Conservation (phyloP, 352 stramenopile species). For the Pythium guiyangense region DNA sequence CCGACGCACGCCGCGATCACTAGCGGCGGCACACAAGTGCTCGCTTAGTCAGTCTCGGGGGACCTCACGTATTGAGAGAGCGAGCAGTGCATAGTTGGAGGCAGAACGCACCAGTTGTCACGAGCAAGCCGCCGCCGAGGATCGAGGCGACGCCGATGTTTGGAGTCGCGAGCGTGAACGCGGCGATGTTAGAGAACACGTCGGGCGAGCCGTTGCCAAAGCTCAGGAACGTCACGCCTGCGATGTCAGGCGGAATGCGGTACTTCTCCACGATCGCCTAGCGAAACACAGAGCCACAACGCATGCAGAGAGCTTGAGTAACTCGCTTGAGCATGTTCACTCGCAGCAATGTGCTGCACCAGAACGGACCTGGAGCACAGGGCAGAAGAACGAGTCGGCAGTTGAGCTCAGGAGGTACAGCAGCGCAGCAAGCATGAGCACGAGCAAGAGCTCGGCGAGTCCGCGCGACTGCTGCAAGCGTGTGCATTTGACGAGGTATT, state of each 20-base stretch:
- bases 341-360: neutral
- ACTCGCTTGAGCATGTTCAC: neutral
- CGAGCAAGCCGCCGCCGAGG: slow-evolving; percentile 59
- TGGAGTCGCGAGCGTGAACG: slow-evolving; percentile 55
- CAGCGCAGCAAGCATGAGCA: slow-evolving; percentile 50
- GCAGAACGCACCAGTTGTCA: slow-evolving; percentile 46
- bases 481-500: slow-evolving; percentile 54
- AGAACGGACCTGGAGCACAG: slow-evolving; percentile 43
- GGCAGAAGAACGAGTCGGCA: slow-evolving; percentile 80
- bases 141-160: slow-evolving; percentile 68
- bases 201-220: slow-evolving; percentile 78
- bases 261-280: slow-evolving; percentile 63
- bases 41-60: neutral
- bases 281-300: slow-evolving; percentile 3
- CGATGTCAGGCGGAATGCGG: slow-evolving; percentile 64
- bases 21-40: slow-evolving; percentile 1
- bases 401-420: slow-evolving; percentile 80
- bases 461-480: slow-evolving; percentile 34
- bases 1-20: slow-evolving; percentile 73
- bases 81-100: neutral
- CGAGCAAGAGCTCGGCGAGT: slow-evolving; percentile 31
- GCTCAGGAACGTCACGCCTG: slow-evolving; percentile 76
- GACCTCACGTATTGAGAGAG: neutral
- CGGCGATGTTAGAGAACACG: slow-evolving; percentile 78
- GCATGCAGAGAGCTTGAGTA: neutral